Evolutionary conservation across 352 stramenopile species (phyloP).

Genomic region (Phytophthora hybrid): DNA sequence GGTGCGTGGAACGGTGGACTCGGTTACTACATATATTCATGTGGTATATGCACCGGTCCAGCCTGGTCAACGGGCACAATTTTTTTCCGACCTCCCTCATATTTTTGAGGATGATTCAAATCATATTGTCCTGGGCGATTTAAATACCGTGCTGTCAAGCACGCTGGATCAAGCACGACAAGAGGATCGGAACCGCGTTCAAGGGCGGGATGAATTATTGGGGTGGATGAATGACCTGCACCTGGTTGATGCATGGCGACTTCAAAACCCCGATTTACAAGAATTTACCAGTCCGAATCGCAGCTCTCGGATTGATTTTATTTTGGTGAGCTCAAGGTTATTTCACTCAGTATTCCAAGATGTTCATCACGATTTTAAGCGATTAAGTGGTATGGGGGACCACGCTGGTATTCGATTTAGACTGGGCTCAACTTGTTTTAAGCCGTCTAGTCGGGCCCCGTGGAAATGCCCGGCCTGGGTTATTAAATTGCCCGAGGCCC

Average conservation of each 20-base stretch:
- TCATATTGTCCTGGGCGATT: conserved; percentile 12
- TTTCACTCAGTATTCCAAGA: conserved; percentile 11
- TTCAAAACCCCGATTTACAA: conserved; percentile 7
- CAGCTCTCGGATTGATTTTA: conserved; percentile 7
- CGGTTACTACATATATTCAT: too few species aligned
- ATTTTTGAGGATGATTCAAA: not conserved
- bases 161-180: not conserved
- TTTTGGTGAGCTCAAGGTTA: too few species aligned
- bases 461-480: not conserved
- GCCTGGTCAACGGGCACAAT: too few species aligned
- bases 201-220: not conserved
- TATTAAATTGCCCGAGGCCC: not conserved
- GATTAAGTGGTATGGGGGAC: not conserved
- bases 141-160: conserved; percentile 7
- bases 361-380: not conserved
- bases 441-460: not conserved
- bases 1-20: too few species aligned
- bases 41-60: too few species aligned
- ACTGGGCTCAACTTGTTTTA: not conserved
- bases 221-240: not conserved
- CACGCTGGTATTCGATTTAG: not conserved
- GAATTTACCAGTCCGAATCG: conserved; percentile 9
- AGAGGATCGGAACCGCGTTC: not conserved
- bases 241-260: conserved; percentile 5
- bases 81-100: too few species aligned